These are phyloP conservation scores for Wallacemonas sp. DNA, from an alignment of 208 protist genomes.

Conservation along the genomic window DNA sequence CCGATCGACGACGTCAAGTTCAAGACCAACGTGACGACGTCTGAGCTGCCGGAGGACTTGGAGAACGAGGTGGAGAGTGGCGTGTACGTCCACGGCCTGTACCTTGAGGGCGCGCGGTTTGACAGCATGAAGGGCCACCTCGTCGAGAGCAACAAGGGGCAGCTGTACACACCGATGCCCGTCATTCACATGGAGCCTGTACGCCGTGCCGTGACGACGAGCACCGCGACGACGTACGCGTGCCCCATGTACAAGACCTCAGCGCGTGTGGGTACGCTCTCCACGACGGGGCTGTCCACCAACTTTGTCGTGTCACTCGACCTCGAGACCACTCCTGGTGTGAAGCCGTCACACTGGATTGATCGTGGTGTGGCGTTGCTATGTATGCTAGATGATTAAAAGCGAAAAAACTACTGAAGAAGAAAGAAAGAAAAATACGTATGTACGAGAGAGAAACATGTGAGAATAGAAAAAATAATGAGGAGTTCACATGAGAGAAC, in stretches of 20 bases:
- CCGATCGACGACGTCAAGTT: slow-evolving; percentile 93
- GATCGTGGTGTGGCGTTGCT: slow-evolving; percentile 91
- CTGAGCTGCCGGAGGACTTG: slow-evolving; percentile 74
- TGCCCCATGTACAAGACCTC: slow-evolving; percentile 95
- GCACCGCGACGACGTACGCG: slow-evolving; percentile 56
- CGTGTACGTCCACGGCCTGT: slow-evolving; percentile 94
- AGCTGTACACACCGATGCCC: slow-evolving; percentile 85
- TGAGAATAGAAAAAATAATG: neutral
- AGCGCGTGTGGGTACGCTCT: slow-evolving; percentile 85
- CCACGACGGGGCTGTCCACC: slow-evolving; percentile 90
- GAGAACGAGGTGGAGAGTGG: slow-evolving; percentile 55
- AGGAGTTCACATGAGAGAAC: no score
- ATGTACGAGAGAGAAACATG: neutral
- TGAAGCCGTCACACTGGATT: slow-evolving; percentile 88
- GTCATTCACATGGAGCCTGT: slow-evolving; percentile 92
- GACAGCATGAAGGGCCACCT: slow-evolving; percentile 41
- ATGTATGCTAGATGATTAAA: slow-evolving; percentile 92
- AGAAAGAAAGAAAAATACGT: neutral
- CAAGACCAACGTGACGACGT: slow-evolving; percentile 80
- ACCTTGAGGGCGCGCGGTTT: slow-evolving; percentile 89
- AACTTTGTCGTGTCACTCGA: slow-evolving; percentile 93
- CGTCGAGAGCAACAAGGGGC: slow-evolving; percentile 80
- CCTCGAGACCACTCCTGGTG: slow-evolving; percentile 37
- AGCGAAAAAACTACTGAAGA: neutral
- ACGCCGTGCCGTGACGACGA: slow-evolving; percentile 29